phyloP scores from a whole-genome alignment of 495 filamentous ascomycete genomes.

The Penicillium goetzii region DNA sequence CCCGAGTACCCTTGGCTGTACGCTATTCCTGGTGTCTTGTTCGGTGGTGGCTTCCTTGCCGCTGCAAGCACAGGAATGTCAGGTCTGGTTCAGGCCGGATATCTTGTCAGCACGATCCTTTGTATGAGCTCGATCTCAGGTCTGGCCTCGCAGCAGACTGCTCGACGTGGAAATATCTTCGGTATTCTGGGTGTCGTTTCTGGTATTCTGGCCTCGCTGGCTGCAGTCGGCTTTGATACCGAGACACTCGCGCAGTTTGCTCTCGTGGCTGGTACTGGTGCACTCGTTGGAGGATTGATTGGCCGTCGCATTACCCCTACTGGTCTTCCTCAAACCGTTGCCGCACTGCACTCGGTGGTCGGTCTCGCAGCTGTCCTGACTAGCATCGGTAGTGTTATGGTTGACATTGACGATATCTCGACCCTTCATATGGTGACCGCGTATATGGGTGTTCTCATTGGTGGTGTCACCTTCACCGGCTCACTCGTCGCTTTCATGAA shows the following conservation, averaged over 20 bases:
- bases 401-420: conserved; percentile 63
- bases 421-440: conserved; percentile 77
- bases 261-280: conserved; percentile 68
- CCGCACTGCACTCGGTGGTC: conserved; percentile 80
- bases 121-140: conserved; percentile 76
- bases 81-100: conserved; percentile 79
- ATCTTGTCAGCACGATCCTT: conserved; percentile 74
- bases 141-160: conserved; percentile 74
- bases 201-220: conserved; percentile 75
- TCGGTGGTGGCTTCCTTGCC: conserved; percentile 75
- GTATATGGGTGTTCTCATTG: conserved; percentile 79
- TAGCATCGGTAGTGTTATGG: conserved; percentile 79
- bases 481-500: conserved; percentile 83
- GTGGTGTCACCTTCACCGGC: conserved; percentile 81
- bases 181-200: conserved; percentile 79
- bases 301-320: conserved; percentile 83
- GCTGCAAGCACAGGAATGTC: conserved; percentile 77
- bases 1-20: conserved; percentile 85
- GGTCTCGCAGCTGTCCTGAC: conserved; percentile 81
- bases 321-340: conserved; percentile 79
- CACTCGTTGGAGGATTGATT: conserved; percentile 65
- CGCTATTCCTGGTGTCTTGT: conserved; percentile 70
- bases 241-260: conserved; percentile 75
- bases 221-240: conserved; percentile 74
- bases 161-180: conserved; percentile 76